Evolutionary conservation across 2,329 filamentous ascomycete genomes (phyloP).

Genomic region (Fusarium equiseti): DNA sequence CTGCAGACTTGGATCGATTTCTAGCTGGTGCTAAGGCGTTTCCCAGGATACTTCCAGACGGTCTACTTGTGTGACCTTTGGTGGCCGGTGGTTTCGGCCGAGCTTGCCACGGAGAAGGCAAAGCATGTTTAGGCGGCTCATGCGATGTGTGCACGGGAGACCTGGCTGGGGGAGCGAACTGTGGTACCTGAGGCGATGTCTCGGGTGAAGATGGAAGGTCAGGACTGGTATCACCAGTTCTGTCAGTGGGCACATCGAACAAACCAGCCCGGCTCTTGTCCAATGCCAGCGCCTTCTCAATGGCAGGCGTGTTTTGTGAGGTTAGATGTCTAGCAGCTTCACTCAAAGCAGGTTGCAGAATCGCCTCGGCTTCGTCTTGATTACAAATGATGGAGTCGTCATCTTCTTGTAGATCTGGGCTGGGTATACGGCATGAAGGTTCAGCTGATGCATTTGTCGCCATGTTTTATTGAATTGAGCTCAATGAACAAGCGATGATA

Average conservation of each 20-base stretch:
- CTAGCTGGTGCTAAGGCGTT: conserved; percentile 62
- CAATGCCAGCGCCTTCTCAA: conserved; percentile 69
- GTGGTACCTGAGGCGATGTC: conserved; percentile 16
- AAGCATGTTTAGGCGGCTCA: conserved; percentile 12
- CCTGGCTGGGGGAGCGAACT: conserved; percentile 10
- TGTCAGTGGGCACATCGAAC: conserved; percentile 43
- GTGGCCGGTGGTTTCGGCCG: conserved; percentile 35
- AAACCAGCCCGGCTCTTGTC: conserved; percentile 53
- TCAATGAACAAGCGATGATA: neutral
- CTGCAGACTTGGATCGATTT: conserved; percentile 66
- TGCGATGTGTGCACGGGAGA: conserved; percentile 12
- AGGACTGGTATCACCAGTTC: conserved; percentile 43
- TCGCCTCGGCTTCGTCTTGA: conserved; percentile 68
- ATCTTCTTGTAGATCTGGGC: conserved; percentile 31
- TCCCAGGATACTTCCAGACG: conserved; percentile 54
- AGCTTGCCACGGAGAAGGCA: conserved; percentile 51
- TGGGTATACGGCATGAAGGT: conserved; percentile 9
- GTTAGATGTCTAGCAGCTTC: conserved; percentile 67
- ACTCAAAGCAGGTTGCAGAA: conserved; percentile 71
- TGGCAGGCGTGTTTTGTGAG: conserved; percentile 65
- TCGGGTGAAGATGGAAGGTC: conserved; percentile 41
- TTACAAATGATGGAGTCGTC: conserved; percentile 52
- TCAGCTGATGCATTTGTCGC: conserved; percentile 16
- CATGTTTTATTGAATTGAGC: conserved; percentile 19
- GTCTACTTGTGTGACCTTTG: conserved; percentile 40